These are phyloP conservation scores for Auriscalpium vulgare DNA, from an alignment of 768 basidiomycete genomes.

Conservation along the genomic window DNA sequence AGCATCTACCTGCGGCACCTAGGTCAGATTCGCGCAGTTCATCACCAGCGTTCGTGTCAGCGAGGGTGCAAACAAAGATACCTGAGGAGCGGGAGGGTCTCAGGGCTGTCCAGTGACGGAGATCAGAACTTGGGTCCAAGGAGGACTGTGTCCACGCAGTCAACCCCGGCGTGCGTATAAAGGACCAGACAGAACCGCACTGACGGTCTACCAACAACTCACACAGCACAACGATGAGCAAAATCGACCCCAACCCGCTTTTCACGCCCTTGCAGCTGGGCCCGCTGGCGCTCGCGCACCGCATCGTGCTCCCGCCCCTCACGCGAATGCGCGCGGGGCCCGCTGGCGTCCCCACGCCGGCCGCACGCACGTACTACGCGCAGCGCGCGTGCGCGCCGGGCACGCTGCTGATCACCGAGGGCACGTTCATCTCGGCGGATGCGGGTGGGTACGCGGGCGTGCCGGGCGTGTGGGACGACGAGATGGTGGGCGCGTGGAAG, in stretches of 20 bases:
- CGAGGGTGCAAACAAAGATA: too few relatives aligned
- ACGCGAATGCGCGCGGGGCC: constrained; percentile 15
- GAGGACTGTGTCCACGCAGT: too few relatives aligned
- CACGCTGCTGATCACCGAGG: neutral
- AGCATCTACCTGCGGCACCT: too few relatives aligned
- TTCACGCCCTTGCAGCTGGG: constrained; percentile 14
- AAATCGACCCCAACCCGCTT: neutral
- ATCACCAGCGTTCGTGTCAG: too few relatives aligned
- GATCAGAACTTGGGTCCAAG: too few relatives aligned
- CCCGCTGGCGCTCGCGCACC: constrained; percentile 13
- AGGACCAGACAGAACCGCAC: too few relatives aligned
- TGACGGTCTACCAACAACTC: too few relatives aligned
- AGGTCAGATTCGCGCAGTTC: too few relatives aligned
- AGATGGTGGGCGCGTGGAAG: neutral
- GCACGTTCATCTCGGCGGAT: neutral
- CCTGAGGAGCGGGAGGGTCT: too few relatives aligned
- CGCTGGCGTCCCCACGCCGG: neutral
- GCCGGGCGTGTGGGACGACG: neutral
- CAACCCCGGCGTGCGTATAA: too few relatives aligned
- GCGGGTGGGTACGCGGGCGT: neutral
- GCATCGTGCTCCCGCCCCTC: constrained; percentile 17
- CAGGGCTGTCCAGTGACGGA: too few relatives aligned
- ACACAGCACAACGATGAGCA: too few relatives aligned
- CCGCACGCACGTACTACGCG: constrained; percentile 1
- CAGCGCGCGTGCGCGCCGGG: constrained; percentile 14